Percentiles rank a stretch among this genome's conserved stretches.
Conservation (phyloP, 2,329 filamentous ascomycete genomes). For the Talaromyces sp. region DNA sequence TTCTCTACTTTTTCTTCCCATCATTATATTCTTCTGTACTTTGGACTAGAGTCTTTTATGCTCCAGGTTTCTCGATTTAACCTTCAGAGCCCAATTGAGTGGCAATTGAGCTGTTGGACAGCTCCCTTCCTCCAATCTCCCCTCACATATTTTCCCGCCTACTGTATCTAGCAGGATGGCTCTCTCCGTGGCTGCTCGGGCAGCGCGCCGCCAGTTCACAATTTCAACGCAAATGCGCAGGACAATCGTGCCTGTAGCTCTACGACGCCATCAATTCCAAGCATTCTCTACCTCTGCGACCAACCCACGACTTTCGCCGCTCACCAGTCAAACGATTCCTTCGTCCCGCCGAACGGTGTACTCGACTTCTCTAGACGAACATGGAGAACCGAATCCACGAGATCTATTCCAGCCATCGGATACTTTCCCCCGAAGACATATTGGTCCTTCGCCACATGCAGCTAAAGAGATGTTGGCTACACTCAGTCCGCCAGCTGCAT, state of each 20-base stretch:
- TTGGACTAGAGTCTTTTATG: background rate
- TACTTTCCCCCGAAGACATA: constrained; percentile 76
- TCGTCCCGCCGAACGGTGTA: constrained; percentile 58
- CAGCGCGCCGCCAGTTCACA: constrained; percentile 13
- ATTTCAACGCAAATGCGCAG: constrained; percentile 1
- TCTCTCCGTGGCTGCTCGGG: constrained; percentile 15
- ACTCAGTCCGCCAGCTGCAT: constrained; percentile 69
- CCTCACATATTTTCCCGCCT: background rate
- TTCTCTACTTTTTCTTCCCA: background rate
- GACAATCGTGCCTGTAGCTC: constrained; percentile 6
- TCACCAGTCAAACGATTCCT: constrained; percentile 24
- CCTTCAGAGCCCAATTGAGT: constrained; percentile 9
- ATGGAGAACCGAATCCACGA: constrained; percentile 52
- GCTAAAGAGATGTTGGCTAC: constrained; percentile 74
- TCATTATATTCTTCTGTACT: background rate
- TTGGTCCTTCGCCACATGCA: constrained; percentile 72
- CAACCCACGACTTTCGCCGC: constrained; percentile 26
- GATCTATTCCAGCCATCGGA: constrained; percentile 49
- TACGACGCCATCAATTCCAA: constrained; percentile 19
- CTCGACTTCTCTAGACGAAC: constrained; percentile 86
- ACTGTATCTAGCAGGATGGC: constrained; percentile 12
- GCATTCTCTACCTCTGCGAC: constrained; percentile 25
- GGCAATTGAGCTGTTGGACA: constrained; percentile 10
- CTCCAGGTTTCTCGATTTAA: background rate
- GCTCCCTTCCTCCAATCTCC: constrained; percentile 4